Conservation (phyloP, 805 yeast species). For the Starmerella ratchasimensis region DNA sequence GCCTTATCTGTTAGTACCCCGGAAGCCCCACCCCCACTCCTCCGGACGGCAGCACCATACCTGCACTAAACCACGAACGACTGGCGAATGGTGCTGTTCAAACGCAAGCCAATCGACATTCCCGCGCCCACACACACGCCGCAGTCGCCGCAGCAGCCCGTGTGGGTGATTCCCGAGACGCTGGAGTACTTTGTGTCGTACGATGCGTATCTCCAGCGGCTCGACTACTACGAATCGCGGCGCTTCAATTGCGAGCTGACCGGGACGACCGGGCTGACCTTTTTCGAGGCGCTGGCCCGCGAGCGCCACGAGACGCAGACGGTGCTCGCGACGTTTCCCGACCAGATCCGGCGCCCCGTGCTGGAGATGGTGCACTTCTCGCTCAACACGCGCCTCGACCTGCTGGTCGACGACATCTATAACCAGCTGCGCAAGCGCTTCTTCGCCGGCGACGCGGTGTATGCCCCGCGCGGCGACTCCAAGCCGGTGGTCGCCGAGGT, state of each 20-base stretch:
- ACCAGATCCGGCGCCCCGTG: slow-evolving; percentile 84
- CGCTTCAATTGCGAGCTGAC: slow-evolving; percentile 93
- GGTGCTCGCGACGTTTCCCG: slow-evolving; percentile 77
- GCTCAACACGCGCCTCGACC: slow-evolving; percentile 66
- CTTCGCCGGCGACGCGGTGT: slow-evolving; percentile 81
- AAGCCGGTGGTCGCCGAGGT: not conserved
- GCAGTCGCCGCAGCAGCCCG: slow-evolving; percentile 35
- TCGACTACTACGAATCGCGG: slow-evolving; percentile 33
- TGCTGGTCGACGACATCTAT: slow-evolving; percentile 77
- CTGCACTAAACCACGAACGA: no score
- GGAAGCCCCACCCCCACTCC: no score
- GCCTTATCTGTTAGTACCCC: no score
- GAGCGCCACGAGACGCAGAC: slow-evolving; percentile 40
- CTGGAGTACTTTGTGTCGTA: slow-evolving; percentile 77
- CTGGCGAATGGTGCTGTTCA: slow-evolving; percentile 31
- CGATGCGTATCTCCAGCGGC: slow-evolving; percentile 49
- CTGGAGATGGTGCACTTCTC: slow-evolving; percentile 72
- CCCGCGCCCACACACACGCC: slow-evolving; percentile 21
- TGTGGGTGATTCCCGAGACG: slow-evolving; percentile 73
- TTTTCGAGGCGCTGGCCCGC: slow-evolving; percentile 71
- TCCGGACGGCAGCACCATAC: no score
- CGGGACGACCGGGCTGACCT: slow-evolving; percentile 83
- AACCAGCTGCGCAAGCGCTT: slow-evolving; percentile 62
- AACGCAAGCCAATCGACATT: slow-evolving; percentile 26
- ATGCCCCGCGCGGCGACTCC: slow-evolving; percentile 34